phyloP scores from a whole-genome alignment of 73 alveolate genomes.

The Stentor coeruleus region DNA sequence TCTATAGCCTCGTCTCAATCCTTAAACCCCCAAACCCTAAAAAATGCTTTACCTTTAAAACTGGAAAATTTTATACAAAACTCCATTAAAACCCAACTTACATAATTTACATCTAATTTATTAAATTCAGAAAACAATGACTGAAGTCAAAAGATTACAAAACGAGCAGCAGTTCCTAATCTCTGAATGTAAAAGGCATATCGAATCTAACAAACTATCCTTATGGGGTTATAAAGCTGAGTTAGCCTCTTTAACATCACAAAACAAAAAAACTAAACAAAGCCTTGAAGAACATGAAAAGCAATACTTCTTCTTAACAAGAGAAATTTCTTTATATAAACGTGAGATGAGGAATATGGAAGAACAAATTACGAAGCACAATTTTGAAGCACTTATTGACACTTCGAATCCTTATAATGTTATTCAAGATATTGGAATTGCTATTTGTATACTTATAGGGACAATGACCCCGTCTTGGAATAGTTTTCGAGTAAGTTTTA shows the following conservation, averaged over 20 bases:
- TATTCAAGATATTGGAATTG: constrained; percentile 6
- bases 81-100: no score
- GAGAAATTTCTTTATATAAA: background rate
- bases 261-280: background rate
- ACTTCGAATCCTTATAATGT: background rate
- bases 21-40: no score
- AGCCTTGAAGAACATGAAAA: constrained; percentile 18
- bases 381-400: background rate
- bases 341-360: background rate
- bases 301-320: background rate
- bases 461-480: background rate
- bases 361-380: background rate
- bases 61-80: no score
- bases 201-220: constrained; percentile 9
- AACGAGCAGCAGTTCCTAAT: constrained; percentile 14
- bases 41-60: no score
- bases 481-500: constrained; percentile 18
- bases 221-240: constrained; percentile 20
- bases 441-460: constrained; percentile 15
- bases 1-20: no score
- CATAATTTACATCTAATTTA: no score
- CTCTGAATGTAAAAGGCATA: constrained; percentile 6
- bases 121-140: no score
- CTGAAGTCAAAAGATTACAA: background rate
- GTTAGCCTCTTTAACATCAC: background rate